These are phyloP conservation scores for Pseudozyma hubeiensis DNA, from an alignment of 1,284 basidiomycete species.

Conservation along the genomic window DNA sequence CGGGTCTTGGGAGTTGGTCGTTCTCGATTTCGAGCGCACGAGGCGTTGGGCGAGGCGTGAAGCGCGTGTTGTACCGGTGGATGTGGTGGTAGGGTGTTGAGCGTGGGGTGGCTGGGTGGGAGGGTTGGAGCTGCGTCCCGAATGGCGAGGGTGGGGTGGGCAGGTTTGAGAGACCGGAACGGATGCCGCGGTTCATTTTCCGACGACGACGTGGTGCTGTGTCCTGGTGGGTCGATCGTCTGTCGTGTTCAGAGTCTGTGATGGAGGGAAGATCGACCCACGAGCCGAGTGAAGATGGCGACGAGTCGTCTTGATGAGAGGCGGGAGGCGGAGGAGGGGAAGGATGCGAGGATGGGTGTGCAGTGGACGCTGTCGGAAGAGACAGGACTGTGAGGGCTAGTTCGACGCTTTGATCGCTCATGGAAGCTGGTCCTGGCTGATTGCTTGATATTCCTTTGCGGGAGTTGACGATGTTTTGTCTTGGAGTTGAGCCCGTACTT, in stretches of 20 bases:
- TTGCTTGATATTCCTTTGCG: background rate
- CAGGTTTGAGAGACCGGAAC: slow-evolving; percentile 13
- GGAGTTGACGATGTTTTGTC: background rate
- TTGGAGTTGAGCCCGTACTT: too few relatives aligned
- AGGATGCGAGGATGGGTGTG: background rate
- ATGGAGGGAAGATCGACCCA: slow-evolving; percentile 6
- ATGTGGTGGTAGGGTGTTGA: slow-evolving; percentile 16
- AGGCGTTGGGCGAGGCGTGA: slow-evolving; percentile 5
- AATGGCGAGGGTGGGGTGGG: slow-evolving; percentile 15
- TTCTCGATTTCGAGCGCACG: slow-evolving; percentile 10
- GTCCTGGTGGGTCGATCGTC: background rate
- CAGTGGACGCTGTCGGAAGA: background rate
- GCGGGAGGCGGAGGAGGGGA: background rate
- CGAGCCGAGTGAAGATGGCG: slow-evolving; percentile 5
- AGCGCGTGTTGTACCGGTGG: slow-evolving; percentile 1
- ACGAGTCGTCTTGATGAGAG: background rate
- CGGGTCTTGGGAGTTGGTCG: slow-evolving; percentile 6
- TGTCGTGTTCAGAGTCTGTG: background rate
- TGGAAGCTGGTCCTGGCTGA: background rate
- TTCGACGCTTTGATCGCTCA: background rate
- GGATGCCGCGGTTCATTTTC: slow-evolving; percentile 5
- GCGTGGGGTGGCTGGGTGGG: background rate
- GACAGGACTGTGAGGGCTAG: slow-evolving; percentile 19
- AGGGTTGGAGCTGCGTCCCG: slow-evolving; percentile 14
- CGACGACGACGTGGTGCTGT: background rate